Base-by-base conservation (phyloP, 768 basidiomycete species). In the Mycena galericulata region DNA sequence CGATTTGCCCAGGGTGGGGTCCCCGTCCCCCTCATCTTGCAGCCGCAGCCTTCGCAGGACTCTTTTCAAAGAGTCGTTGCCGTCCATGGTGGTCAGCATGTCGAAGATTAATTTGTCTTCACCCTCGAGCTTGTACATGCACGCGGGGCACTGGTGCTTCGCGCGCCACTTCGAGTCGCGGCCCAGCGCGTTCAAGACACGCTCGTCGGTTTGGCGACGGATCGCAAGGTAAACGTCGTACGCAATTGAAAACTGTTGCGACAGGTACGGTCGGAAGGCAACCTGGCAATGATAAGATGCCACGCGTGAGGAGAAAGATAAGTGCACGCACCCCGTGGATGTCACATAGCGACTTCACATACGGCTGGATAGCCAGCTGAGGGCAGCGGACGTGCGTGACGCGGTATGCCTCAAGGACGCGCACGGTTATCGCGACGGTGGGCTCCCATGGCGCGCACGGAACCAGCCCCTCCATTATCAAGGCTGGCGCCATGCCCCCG, bases 21-120 rank as follows among this genome's bases (percentile, higher is more conserved):
- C 67, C 18, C 71, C 64, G 2, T 46, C 54, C 11, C 29, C 36
- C 36, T 41, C 6, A 17, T 24, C 29, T 4, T n/a, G 11, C 10
- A 34, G 8, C 22, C 26, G 27, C 47, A 27, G 5, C 59, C 47
- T 27, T 10, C 59, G 59, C 1, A 61, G 47, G 3, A 74, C 49
- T 22, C 71, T 69, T 45, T 75, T 72, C 15, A 72, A 34, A 0
- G 77, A 78, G 46, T 76, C 65, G 53, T 78, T 77, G 6, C 76
- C 74, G 41, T 79, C 78, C 53, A 77, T 69, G n/a, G 70, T 61
- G 30, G 73, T 38, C 38, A 77, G 67, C 47, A 71, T 70, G 1
- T 62, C 36, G 38, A 73, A 73, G 3, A 55, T 51, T 8, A 77
- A 67, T 2, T 51, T 29, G 0, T 65, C 46, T 53, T 79, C 75